Evolutionary conservation across 2,329 filamentous ascomycete species (phyloP).

Genomic region (Chaetomium sp.): DNA sequence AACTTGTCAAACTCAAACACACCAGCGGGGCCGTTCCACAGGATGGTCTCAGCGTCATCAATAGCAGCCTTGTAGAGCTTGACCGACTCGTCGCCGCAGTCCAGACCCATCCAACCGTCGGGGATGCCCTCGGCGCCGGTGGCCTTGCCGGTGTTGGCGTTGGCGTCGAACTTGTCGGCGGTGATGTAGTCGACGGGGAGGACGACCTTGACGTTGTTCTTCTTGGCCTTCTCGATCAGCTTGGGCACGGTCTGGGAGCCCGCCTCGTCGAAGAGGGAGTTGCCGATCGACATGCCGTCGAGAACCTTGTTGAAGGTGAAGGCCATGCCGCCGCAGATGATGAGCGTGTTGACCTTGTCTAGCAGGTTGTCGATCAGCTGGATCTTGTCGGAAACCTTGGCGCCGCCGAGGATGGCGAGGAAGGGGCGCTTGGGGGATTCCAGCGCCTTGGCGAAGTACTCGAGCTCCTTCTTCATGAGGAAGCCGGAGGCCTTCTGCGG

Average conservation of each 20-base stretch:
- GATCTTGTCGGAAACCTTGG: slow-evolving; percentile 99
- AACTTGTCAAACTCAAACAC: slow-evolving; percentile 98
- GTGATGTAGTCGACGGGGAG: slow-evolving; percentile 94
- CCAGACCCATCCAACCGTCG: slow-evolving; percentile 96
- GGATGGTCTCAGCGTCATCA: slow-evolving; percentile 83
- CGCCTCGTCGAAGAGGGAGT: slow-evolving; percentile 86
- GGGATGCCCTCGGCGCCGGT: slow-evolving; percentile 86
- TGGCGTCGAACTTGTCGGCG: slow-evolving; percentile 85
- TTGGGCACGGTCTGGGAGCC: slow-evolving; percentile 85
- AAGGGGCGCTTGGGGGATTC: slow-evolving; percentile 91
- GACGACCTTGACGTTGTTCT: slow-evolving; percentile 90
- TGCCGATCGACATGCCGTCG: slow-evolving; percentile 80
- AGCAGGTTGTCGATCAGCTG: slow-evolving; percentile 98
- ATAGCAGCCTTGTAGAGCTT: slow-evolving; percentile 87
- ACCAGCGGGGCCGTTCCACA: slow-evolving; percentile 97
- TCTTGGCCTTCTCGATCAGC: slow-evolving; percentile 92
- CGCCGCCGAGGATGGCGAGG: slow-evolving; percentile 95
- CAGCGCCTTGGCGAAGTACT: slow-evolving; percentile 97
- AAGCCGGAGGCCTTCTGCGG: slow-evolving; percentile 97
- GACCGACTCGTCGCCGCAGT: slow-evolving; percentile 84
- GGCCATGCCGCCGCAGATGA: slow-evolving; percentile 96
- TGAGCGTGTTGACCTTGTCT: slow-evolving; percentile 92
- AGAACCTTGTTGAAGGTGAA: slow-evolving; percentile 99
- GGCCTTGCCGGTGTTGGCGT: slow-evolving; percentile 74
- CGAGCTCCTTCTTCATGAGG: slow-evolving; percentile 99